A percentile compares a stretch with the other conserved stretches of the same genome.
Evolutionary conservation across 768 basidiomycete species (phyloP).

Genomic region (Boletus vermiculosoides): DNA sequence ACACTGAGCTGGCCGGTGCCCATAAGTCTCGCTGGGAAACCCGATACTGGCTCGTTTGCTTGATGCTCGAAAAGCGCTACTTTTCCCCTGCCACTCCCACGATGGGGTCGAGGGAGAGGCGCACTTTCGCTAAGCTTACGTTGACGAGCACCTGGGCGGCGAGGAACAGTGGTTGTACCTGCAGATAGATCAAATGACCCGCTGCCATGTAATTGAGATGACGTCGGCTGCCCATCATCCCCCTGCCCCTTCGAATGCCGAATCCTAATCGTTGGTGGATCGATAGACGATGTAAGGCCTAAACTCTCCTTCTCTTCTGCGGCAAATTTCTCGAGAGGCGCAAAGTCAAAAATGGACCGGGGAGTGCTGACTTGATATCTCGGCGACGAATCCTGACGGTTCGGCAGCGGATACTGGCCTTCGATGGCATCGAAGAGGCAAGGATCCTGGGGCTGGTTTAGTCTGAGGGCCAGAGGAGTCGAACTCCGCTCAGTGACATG

Average conservation of each 20-base stretch:
- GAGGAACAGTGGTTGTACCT: slow-evolving; percentile 11
- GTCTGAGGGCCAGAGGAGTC: slow-evolving; percentile 33
- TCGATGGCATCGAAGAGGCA: slow-evolving; percentile 38
- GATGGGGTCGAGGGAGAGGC: slow-evolving; percentile 57
- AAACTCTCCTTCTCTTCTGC: slow-evolving; percentile 62
- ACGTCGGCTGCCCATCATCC: slow-evolving; percentile 6
- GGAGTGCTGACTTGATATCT: slow-evolving; percentile 65
- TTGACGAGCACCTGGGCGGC: slow-evolving; percentile 50
- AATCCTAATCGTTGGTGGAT: slow-evolving; percentile 22
- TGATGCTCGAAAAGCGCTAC: slow-evolving; percentile 84
- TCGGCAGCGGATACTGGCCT: slow-evolving; percentile 22
- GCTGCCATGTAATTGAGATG: not conserved
- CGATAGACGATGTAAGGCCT: slow-evolving; percentile 50
- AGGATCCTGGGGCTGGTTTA: slow-evolving; percentile 49
- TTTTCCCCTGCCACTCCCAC: slow-evolving; percentile 71
- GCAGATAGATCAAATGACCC: slow-evolving; percentile 12
- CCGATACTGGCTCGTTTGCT: slow-evolving; percentile 46
- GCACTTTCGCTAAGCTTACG: slow-evolving; percentile 88
- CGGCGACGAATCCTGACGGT: slow-evolving; percentile 39
- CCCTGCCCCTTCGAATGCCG: slow-evolving; percentile 10
- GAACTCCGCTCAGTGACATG: slow-evolving; percentile 3
- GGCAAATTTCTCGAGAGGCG: slow-evolving; percentile 75
- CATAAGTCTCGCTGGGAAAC: slow-evolving; percentile 42
- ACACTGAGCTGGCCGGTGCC: slow-evolving; percentile 33
- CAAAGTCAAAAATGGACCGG: slow-evolving; percentile 68